phyloP scores from a whole-genome alignment of 2,329 filamentous ascomycete genomes.

The Penicillium hordei region DNA sequence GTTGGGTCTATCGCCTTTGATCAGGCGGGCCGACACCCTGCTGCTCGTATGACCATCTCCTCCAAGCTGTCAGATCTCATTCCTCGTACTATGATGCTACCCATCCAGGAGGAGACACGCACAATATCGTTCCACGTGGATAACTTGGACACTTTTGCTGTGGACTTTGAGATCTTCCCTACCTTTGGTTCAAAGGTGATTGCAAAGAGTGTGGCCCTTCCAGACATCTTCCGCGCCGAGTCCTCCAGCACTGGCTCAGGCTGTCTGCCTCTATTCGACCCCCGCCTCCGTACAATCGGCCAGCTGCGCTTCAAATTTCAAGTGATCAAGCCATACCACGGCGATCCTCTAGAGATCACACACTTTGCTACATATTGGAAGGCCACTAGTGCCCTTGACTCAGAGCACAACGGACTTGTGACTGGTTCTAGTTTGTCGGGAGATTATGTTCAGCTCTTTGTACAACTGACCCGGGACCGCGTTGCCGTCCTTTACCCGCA shows the following conservation, averaged over 20 bases:
- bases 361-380: conserved; percentile 99
- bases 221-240: conserved; percentile 76
- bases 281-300: conserved; percentile 84
- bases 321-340: conserved; percentile 93
- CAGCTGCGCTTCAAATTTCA: conserved; percentile 93
- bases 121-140: conserved; percentile 95
- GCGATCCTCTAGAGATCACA: conserved; percentile 90
- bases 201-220: conserved; percentile 88
- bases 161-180: conserved; percentile 97
- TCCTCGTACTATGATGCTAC: conserved; percentile 90
- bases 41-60: conserved; percentile 90
- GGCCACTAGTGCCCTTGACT: conserved; percentile 88
- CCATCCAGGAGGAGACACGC: conserved; percentile 93
- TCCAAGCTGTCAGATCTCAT: conserved; percentile 96
- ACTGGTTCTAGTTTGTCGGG: conserved; percentile 93
- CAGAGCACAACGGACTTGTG: conserved; percentile 80
- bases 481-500: conserved; percentile 83
- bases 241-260: conserved; percentile 75
- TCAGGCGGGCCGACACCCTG: conserved; percentile 94
- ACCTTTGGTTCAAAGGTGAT: conserved; percentile 98
- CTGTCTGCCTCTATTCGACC: conserved; percentile 88
- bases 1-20: conserved; percentile 84
- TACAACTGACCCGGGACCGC: conserved; percentile 86
- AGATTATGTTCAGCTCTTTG: conserved; percentile 89
- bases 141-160: conserved; percentile 84